Evolutionary conservation across 2,329 filamentous ascomycete species (phyloP).

Genomic region (Fusarium pseudoanthophilum): DNA sequence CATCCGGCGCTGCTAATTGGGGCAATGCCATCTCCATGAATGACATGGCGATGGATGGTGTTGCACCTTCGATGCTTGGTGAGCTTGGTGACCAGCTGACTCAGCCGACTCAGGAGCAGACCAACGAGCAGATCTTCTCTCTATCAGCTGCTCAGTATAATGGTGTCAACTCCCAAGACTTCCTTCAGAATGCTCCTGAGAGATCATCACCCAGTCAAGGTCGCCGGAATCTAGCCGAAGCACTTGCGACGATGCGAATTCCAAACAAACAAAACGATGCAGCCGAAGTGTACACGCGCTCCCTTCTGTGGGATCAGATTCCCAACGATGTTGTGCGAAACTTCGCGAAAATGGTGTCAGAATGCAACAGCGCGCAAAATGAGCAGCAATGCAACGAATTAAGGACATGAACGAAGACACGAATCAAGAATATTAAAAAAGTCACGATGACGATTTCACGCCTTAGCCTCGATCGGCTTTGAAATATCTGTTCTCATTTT

Average conservation of each 20-base stretch:
- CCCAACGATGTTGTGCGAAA: conserved; percentile 90
- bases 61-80: conserved; percentile 70
- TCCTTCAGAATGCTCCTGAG: conserved; percentile 67
- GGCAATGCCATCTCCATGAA: conserved; percentile 57
- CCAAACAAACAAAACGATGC: conserved; percentile 74
- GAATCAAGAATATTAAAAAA: conserved; percentile 43
- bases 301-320: conserved; percentile 93
- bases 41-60: conserved; percentile 48
- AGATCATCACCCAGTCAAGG: conserved; percentile 66
- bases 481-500: conserved; percentile 24
- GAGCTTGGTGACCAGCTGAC: conserved; percentile 75
- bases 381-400: conserved; percentile 57
- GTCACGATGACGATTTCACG: conserved; percentile 51
- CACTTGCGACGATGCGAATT: conserved; percentile 80
- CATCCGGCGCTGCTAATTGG: conserved; percentile 58
- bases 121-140: conserved; percentile 87
- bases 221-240: conserved; percentile 81
- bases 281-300: conserved; percentile 92
- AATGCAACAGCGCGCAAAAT: conserved; percentile 67
- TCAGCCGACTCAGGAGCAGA: conserved; percentile 83
- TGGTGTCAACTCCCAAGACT: conserved; percentile 74
- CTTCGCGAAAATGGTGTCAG: conserved; percentile 90
- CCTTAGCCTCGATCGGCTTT: conserved; percentile 34
- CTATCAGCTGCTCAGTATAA: conserved; percentile 90
- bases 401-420: conserved; percentile 52